Base-by-base conservation (phyloP, 225 moss, liverwort and hornwort genomes). In the Marchantia polymorpha region DNA sequence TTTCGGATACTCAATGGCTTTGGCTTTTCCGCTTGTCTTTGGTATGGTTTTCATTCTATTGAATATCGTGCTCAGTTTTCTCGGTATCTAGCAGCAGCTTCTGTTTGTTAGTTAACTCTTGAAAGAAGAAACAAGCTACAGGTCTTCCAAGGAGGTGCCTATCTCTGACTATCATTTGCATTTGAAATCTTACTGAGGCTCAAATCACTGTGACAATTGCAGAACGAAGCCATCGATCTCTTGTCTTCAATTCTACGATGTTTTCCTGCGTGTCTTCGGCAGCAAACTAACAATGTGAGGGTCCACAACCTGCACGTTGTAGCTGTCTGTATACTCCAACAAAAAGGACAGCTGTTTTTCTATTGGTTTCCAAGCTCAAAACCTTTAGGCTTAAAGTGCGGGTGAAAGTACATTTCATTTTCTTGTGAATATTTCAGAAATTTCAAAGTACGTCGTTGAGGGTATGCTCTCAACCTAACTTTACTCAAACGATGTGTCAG, bases 141-240 rank as follows among this genome's bases (percentile, higher is more conserved):
- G 39, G 61, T 61, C n/a, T 61, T 61, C 7, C n/a, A n/a, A 61
- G 61, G 23, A 22, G 22, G 22, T 12, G 6, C 22, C 23, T 4
- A 22, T 16, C 7, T 22, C 61, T 22, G n/a, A 61, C n/a, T 61
- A 16, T n/a, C 61, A 61, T 22, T 6, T 0, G 61, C 61, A n/a
- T 7, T 61, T n/a, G 61, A 61, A 23, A 19, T 59, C 22, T 7
- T 19, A 19, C 59, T 12, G 59, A 59, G 19, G 22, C 65, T 7
- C 65, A 65, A 22, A 29, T 23, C 58, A 14, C 67, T 31, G 5
- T 60, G 78, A 60, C 84, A 63, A 80, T 82, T 55, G 78, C 91
- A 99, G 99, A 95, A 91, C 79, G 99, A 99, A 70, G 91, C 91
- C 46, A 90, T 95, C 85, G 95, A 99, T 76, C 90, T 99, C 63